Base-by-base conservation (phyloP, 208 protist species). In the Phytomonas francai region DNA sequence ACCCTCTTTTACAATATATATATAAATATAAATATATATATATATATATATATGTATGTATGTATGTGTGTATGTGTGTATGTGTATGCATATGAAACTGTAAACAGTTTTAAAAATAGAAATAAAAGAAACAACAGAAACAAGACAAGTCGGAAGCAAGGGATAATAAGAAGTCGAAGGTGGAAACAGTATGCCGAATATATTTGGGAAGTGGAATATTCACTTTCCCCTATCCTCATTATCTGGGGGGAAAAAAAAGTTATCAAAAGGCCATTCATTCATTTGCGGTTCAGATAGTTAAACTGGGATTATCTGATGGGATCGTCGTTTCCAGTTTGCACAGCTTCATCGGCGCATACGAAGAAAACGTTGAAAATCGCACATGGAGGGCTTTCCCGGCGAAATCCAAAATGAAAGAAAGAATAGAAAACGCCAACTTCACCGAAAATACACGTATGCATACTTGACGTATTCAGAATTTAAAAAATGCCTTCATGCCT, bases 381-480 rank as follows among this genome's bases (percentile, higher is more conserved):
- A 19, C 19, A 16, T 54, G 19, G 45, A 6, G 5, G 45, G 22
- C 3, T 12, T 22, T 54, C 25, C 6, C 25, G 0, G 11, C 39
- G 19, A 11, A 11, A 61, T 33, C 22, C 7, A 27, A 68, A 28
- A 68, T 36, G 32, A 16, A 64, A 12, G 63, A 27, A 61, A 9
- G 56, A 71, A 57, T 42, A 51, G 22, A n/a, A 60, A 67, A 61
- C 25, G 16, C 2, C 42, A 33, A 67, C 7, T 59, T 33, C 42
- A 8, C 31, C 31, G 27, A 45, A 32, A 32, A 6, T 60, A 59
- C 25, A 42, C 19, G 14, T 22, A 32, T 31, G 49, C 3, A 63
- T 12, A 56, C 16, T 63, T 12, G 25, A 42, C 19, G 14, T 22
- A 32, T 31, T 16, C 3, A 25, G 0, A 5, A 12, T 34, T n/a